These are phyloP conservation scores for Tanacetum coccineum DNA, from an alignment of 129 eudicot species.

Conservation along the genomic window DNA sequence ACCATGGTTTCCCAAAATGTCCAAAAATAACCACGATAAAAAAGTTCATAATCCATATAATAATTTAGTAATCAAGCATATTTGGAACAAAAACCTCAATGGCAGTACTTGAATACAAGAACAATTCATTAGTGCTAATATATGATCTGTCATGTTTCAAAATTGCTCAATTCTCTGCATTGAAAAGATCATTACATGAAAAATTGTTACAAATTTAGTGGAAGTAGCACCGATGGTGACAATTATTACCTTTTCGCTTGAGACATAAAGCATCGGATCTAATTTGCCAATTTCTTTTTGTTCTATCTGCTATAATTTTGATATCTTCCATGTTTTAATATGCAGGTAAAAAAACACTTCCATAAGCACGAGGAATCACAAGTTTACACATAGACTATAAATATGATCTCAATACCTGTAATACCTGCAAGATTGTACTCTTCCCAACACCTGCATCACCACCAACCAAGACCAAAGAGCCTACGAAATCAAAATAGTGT, in stretches of 20 bases:
- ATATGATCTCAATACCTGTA: neutral
- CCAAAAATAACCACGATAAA: conserved; percentile 30
- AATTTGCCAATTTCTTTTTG: conserved; percentile 42
- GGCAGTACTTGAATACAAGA: conserved; percentile 75
- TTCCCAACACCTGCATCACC: conserved; percentile 99
- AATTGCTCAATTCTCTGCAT: conserved; percentile 93
- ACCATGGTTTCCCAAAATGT: conserved; percentile 62
- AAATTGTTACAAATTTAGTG: neutral
- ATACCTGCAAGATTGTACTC: conserved; percentile 91
- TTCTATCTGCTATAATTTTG: conserved; percentile 84
- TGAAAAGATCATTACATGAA: conserved; percentile 6
- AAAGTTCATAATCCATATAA: neutral
- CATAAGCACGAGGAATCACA: conserved; percentile 5
- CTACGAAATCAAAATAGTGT: conserved; percentile 27
- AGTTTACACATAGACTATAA: neutral
- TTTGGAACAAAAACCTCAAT: conserved; percentile 54
- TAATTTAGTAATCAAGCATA: neutral
- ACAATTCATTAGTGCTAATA: conserved; percentile 61
- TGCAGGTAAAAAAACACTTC: conserved; percentile 5
- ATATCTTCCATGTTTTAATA: conserved; percentile 46
- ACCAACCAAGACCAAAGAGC: conserved; percentile 83
- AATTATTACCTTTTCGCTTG: conserved; percentile 83
- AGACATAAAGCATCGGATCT: conserved; percentile 78
- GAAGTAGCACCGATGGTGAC: neutral
- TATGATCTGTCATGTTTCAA: conserved; percentile 82